phyloP scores from a whole-genome alignment of 805 yeast genomes.

The Yarrowia sp. region DNA sequence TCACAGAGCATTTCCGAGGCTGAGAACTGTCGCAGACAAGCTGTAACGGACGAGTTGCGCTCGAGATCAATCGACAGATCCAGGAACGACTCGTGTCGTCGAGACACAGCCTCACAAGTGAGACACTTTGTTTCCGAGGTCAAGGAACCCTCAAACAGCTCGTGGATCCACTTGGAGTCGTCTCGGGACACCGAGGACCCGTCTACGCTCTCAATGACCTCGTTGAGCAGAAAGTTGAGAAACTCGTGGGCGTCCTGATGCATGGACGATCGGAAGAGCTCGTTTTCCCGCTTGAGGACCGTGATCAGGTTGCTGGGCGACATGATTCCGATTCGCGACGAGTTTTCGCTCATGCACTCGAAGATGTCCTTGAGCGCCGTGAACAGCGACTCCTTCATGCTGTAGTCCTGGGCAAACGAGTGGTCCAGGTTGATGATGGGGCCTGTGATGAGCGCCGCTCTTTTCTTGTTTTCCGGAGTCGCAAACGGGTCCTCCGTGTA shows the following conservation, averaged over 20 bases:
- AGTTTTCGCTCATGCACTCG: slow-evolving; percentile 79
- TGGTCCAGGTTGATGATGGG: slow-evolving; percentile 86
- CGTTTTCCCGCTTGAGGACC: slow-evolving; percentile 80
- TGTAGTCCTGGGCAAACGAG: slow-evolving; percentile 61
- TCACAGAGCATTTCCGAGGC: slow-evolving; percentile 85
- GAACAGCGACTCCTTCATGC: slow-evolving; percentile 59
- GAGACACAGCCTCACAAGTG: slow-evolving; percentile 81
- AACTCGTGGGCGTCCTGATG: slow-evolving; percentile 99
- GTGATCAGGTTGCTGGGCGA: slow-evolving; percentile 79
- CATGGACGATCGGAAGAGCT: slow-evolving; percentile 86
- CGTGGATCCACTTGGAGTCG: slow-evolving; percentile 59
- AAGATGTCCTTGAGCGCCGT: slow-evolving; percentile 83
- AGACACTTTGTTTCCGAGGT: slow-evolving; percentile 90
- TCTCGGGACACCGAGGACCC: slow-evolving; percentile 16
- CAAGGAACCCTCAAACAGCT: slow-evolving; percentile 81
- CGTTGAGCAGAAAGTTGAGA: slow-evolving; percentile 83
- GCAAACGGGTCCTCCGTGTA: slow-evolving; percentile 54
- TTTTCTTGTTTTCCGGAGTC: slow-evolving; percentile 74
- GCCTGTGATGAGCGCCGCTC: slow-evolving; percentile 77
- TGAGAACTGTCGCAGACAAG: slow-evolving; percentile 80
- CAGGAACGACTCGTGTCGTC: slow-evolving; percentile 83
- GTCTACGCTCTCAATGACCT: slow-evolving; percentile 60
- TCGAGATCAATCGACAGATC: slow-evolving; percentile 88
- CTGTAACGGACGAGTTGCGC: slow-evolving; percentile 73
- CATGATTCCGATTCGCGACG: slow-evolving; percentile 76